Percentiles rank a stretch among this genome's conserved stretches.
phyloP scores from a whole-genome alignment of 225 moss, liverwort and hornwort genomes.

The Rhytidiadelphus loreus region DNA sequence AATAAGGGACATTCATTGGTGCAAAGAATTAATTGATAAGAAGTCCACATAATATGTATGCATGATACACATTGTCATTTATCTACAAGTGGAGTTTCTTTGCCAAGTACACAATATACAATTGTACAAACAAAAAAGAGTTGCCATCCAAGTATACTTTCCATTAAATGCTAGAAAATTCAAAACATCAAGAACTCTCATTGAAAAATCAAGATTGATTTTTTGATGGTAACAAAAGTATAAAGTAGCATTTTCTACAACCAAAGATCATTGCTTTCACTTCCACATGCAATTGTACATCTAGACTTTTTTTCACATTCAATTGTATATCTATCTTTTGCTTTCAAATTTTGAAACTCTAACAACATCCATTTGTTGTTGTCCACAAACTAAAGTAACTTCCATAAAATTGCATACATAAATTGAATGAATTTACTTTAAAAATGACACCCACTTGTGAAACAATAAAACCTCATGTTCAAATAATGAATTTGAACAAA shows the following conservation, averaged over 20 bases:
- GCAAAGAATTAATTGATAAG: background rate
- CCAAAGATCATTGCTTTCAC: background rate
- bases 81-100: background rate
- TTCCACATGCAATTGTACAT: background rate
- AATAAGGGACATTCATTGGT: rapidly evolving
- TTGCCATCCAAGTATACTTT: background rate
- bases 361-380: no score
- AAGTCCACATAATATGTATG: background rate
- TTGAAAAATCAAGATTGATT: no score
- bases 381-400: background rate
- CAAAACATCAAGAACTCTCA: background rate
- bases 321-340: background rate
- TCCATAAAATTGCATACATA: background rate
- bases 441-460: background rate
- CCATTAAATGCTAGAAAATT: background rate
- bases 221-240: background rate
- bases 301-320: no score
- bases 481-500: no score
- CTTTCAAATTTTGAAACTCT: background rate
- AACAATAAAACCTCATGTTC: background rate
- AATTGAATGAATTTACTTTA: background rate
- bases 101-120: rapidly evolving
- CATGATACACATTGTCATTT: background rate
- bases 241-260: background rate
- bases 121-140: background rate